Percentiles rank a stretch among this genome's conserved stretches.
These are phyloP conservation scores for Saccharomycopsis microspora DNA, from an alignment of 805 yeast genomes.

Conservation along the genomic window DNA sequence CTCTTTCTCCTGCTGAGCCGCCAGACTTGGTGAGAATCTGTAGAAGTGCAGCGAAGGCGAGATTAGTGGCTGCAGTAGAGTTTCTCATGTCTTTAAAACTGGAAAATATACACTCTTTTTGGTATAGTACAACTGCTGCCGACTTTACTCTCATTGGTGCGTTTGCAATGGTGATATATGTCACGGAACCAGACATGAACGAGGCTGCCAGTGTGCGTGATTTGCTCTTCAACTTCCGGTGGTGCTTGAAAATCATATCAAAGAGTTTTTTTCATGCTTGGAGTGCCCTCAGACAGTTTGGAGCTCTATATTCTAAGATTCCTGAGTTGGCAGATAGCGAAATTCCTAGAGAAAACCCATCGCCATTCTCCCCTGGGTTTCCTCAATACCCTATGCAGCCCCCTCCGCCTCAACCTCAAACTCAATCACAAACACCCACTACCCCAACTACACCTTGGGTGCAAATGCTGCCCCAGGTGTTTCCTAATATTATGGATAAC, in stretches of 20 bases:
- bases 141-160: conserved; percentile 78
- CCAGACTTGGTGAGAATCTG: conserved; percentile 54
- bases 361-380: no score
- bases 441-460: no score
- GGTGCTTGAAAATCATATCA: conserved; percentile 64
- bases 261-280: conserved; percentile 70
- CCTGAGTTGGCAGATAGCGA: conserved; percentile 36
- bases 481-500: no score
- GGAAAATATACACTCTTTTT: conserved; percentile 78
- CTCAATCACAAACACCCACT: no score
- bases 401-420: no score
- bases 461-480: no score
- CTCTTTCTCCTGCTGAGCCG: conserved; percentile 34
- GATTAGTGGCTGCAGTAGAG: conserved; percentile 73
- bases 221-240: conserved; percentile 63
- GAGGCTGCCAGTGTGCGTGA: conserved; percentile 57
- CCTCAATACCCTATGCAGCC: no score
- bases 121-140: conserved; percentile 77
- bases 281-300: conserved; percentile 62
- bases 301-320: conserved; percentile 59
- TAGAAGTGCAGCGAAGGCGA: conserved; percentile 73
- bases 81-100: conserved; percentile 65
- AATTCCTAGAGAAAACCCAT: no score
- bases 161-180: conserved; percentile 72
- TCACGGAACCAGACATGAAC: conserved; percentile 36